Evolutionary conservation across 345 rosid species (phyloP), one percentile per base, ranked within the genome.

Genomic region (Eucalyptus tenuipes): DNA sequence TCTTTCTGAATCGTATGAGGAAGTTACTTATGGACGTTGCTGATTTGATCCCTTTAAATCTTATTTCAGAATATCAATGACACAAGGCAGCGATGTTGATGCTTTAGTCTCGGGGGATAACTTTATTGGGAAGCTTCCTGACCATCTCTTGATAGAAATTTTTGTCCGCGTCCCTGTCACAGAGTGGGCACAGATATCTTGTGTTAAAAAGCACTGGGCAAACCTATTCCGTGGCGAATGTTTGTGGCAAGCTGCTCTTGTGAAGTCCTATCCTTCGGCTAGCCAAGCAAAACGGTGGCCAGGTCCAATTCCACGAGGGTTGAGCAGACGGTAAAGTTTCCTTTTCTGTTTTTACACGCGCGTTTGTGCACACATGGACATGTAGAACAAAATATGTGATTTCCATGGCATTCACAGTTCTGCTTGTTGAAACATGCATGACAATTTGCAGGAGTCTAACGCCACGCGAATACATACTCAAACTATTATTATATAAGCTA

Each of bases 201-300:
- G 93, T 86, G 97, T 95, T 40, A 95, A 88, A 87, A 97, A 93
- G 93, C 96, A 92, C 27, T 97, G 99, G 99, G 96, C 95, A 22
- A 89, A 86, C 93, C 50, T 95, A 82, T 94, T 96, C 92, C 92
- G 92, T 2, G 96, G 96, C 91, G 98, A 96, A 91, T 94, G 93
- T 93, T 90, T 97, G 68, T 97, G 99, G 99, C 95, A 94, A 59
- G 97, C 97, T 90, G 98, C 98, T 93, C 91, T 96, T 85, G 87
- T 49, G 59, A 93, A 92, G 89, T 64, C 88, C 27, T 96, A 90
- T 94, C 98, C 99, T 57, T 87, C 45, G 48, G 93, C 96, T 61
- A 88, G 89, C 91, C 90, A 90, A 88, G 93, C 92, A 84, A 94
- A 93, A 92, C 94, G 92, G 89, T 97, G 99, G 98, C 97, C 92